These are phyloP conservation scores for Aaosphaeria pasadenensis DNA, from an alignment of 2,329 filamentous ascomycete genomes.

Conservation along the genomic window DNA sequence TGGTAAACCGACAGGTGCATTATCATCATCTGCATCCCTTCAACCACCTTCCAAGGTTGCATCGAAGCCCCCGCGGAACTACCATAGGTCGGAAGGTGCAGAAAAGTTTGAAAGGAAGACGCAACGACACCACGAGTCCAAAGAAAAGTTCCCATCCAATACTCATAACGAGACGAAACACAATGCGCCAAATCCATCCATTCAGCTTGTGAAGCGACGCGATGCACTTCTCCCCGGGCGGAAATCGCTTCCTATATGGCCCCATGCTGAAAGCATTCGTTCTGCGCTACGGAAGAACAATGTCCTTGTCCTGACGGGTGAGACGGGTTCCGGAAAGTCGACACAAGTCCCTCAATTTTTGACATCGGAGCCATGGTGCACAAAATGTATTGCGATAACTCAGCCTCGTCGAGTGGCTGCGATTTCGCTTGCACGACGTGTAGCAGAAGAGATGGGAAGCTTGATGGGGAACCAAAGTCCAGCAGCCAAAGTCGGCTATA, in stretches of 20 bases:
- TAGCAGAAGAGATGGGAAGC: constrained; percentile 77
- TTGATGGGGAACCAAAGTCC: constrained; percentile 58
- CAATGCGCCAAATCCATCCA: constrained; percentile 6
- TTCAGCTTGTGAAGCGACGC: constrained; percentile 41
- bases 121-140: background rate
- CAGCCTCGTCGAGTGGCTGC: constrained; percentile 92
- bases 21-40: too few species aligned
- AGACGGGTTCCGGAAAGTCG: constrained; percentile 95
- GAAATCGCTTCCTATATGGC: constrained; percentile 77
- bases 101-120: background rate
- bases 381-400: constrained; percentile 78
- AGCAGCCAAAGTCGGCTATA: constrained; percentile 76
- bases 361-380: constrained; percentile 76
- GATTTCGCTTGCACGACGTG: constrained; percentile 82
- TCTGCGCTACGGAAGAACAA: constrained; percentile 61
- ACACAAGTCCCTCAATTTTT: constrained; percentile 95
- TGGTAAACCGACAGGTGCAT: too few species aligned
- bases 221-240: constrained; percentile 51
- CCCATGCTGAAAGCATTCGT: constrained; percentile 68
- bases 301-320: constrained; percentile 82
- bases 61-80: too few species aligned
- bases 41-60: too few species aligned
- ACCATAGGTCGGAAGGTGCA: background rate
- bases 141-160: background rate
- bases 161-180: background rate